Evolutionary conservation across 768 basidiomycete species (phyloP).

Genomic region (Rubroboletus satanas): DNA sequence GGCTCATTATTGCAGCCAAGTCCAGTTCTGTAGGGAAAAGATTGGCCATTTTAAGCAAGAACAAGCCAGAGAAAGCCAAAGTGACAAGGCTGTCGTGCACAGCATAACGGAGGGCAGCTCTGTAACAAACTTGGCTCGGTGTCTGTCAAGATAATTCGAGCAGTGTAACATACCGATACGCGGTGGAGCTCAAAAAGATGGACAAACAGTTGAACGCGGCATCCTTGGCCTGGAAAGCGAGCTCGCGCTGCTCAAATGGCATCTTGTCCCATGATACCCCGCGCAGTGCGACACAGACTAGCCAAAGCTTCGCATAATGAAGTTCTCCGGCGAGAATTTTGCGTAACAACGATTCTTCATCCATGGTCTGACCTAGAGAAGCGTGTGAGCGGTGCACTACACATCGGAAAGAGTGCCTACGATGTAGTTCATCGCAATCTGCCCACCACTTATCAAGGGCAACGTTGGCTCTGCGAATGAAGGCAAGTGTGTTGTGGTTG

Average conservation of each 20-base stretch:
- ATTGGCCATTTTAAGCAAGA: slow-evolving; percentile 91
- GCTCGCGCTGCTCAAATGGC: slow-evolving; percentile 90
- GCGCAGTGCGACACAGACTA: slow-evolving; percentile 87
- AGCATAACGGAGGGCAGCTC: slow-evolving; percentile 86
- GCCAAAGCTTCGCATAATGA: slow-evolving; percentile 92
- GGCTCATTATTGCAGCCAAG: slow-evolving; percentile 65
- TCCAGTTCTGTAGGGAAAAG: slow-evolving; percentile 87
- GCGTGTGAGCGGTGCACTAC: slow-evolving; percentile 4
- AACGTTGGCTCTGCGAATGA: slow-evolving; percentile 81
- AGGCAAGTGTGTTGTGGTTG: slow-evolving; percentile 77
- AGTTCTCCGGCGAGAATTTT: slow-evolving; percentile 87
- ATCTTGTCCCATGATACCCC: slow-evolving; percentile 96
- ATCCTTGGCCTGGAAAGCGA: slow-evolving; percentile 94
- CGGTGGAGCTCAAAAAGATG: slow-evolving; percentile 76
- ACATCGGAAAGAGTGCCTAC: slow-evolving; percentile 35
- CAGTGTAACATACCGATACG: slow-evolving; percentile 60
- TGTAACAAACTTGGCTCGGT: slow-evolving; percentile 27
- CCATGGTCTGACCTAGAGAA: slow-evolving; percentile 65
- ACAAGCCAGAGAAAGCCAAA: slow-evolving; percentile 86
- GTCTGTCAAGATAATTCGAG: background rate
- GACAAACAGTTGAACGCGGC: slow-evolving; percentile 83
- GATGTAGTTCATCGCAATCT: slow-evolving; percentile 83
- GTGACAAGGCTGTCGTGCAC: slow-evolving; percentile 92
- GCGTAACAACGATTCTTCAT: slow-evolving; percentile 79
- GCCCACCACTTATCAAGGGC: slow-evolving; percentile 90